Conservation (phyloP, 805 yeast genomes). For the Debaryomyces hansenii region DNA sequence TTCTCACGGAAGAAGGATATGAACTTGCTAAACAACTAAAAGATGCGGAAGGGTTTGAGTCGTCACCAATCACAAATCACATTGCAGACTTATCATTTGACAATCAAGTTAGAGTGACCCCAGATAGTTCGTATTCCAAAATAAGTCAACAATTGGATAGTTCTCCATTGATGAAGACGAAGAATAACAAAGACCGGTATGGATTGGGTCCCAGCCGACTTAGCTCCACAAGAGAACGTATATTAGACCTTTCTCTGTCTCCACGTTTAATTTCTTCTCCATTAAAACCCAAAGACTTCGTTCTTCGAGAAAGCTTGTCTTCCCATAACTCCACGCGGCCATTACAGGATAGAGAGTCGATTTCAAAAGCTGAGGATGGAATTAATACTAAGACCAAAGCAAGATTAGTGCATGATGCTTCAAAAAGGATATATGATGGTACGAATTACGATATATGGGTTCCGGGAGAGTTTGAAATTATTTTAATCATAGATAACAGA, state of each 20-base stretch:
- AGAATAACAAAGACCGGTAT: background rate
- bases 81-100: slow-evolving; percentile 30
- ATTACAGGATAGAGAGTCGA: background rate
- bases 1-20: slow-evolving; percentile 68
- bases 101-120: slow-evolving; percentile 30
- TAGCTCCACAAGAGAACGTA: background rate
- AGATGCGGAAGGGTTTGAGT: slow-evolving; percentile 39
- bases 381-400: background rate
- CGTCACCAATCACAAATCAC: slow-evolving; percentile 19
- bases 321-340: background rate
- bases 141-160: background rate
- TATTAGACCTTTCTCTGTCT: background rate
- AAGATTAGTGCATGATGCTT: slow-evolving; percentile 22
- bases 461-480: slow-evolving; percentile 55
- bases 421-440: slow-evolving; percentile 18
- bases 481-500: slow-evolving; percentile 73
- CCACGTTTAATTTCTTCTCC: slow-evolving; percentile 3
- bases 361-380: background rate
- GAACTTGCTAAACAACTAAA: slow-evolving; percentile 59
- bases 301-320: background rate
- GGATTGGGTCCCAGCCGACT: background rate
- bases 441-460: slow-evolving; percentile 58
- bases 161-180: background rate
- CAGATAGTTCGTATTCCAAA: slow-evolving; percentile 14
- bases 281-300: background rate